These are phyloP conservation scores for Nannochloris sp. DNA, from an alignment of 139 green algal species.

Conservation along the genomic window DNA sequence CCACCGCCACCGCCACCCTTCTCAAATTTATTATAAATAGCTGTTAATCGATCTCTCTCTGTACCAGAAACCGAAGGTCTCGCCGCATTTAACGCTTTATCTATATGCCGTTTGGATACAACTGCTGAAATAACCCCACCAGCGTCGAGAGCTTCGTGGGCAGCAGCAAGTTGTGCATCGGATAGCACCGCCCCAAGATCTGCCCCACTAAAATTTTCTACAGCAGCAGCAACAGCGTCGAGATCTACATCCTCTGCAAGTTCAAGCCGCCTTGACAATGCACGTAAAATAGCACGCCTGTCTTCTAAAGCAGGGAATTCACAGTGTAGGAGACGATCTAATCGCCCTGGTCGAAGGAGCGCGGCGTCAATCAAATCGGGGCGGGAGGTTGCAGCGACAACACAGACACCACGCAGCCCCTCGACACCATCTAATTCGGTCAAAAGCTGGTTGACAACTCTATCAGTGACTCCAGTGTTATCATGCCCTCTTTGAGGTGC, in stretches of 20 bases:
- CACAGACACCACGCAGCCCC: conserved; percentile 75
- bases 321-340: conserved; percentile 64
- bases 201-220: conserved; percentile 37
- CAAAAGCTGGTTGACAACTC: conserved; percentile 95
- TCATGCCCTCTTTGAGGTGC: conserved; percentile 87
- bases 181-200: conserved; percentile 71
- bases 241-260: conserved; percentile 43
- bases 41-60: conserved; percentile 46
- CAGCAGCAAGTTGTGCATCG: conserved; percentile 74
- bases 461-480: conserved; percentile 88
- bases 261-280: conserved; percentile 38
- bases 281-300: conserved; percentile 34
- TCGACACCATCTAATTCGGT: conserved; percentile 97
- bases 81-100: conserved; percentile 31
- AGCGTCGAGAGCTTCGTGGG: conserved; percentile 56
- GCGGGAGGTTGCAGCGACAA: conserved; percentile 87
- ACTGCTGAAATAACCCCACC: not conserved
- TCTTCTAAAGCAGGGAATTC: conserved; percentile 40
- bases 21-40: conserved; percentile 54
- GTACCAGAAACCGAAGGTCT: conserved; percentile 48
- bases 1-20: conserved; percentile 17
- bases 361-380: conserved; percentile 88
- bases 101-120: conserved; percentile 42
- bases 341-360: conserved; percentile 81
- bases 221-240: conserved; percentile 18